phyloP scores from a whole-genome alignment of 164 flowering plant species.

The Vitis rupestris region DNA sequence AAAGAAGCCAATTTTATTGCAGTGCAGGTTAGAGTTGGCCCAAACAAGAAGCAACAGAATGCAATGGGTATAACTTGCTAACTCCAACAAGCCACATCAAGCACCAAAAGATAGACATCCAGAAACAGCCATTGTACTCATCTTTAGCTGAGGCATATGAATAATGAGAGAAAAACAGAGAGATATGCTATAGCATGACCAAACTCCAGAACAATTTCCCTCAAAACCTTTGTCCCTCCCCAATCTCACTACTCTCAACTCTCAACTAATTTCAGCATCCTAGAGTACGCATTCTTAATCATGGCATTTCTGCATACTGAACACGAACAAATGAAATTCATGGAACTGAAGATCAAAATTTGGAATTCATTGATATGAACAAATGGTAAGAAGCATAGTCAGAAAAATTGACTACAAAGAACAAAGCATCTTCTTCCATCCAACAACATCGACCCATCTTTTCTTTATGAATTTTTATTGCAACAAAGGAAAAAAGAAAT shows the following conservation, averaged over 20 bases:
- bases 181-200: neutral
- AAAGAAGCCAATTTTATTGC: no score
- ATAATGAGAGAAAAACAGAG: neutral
- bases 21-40: neutral
- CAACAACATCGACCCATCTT: conserved; percentile 1
- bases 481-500: neutral
- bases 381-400: neutral
- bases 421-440: neutral
- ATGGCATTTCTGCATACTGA: no score
- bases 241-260: no score
- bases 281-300: no score
- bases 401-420: neutral
- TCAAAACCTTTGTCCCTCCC: no score
- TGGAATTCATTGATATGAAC: neutral
- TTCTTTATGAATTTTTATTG: neutral
- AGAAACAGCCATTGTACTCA: neutral
- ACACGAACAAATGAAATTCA: no score
- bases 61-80: neutral
- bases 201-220: neutral
- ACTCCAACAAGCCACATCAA: neutral
- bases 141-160: neutral
- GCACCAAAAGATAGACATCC: neutral
- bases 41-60: neutral
- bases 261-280: no score
- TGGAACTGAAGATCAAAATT: neutral